A percentile compares a stretch with the other conserved stretches of the same genome.
phyloP scores from a whole-genome alignment of 2,329 filamentous ascomycete genomes.

The Phialophora chinensis region DNA sequence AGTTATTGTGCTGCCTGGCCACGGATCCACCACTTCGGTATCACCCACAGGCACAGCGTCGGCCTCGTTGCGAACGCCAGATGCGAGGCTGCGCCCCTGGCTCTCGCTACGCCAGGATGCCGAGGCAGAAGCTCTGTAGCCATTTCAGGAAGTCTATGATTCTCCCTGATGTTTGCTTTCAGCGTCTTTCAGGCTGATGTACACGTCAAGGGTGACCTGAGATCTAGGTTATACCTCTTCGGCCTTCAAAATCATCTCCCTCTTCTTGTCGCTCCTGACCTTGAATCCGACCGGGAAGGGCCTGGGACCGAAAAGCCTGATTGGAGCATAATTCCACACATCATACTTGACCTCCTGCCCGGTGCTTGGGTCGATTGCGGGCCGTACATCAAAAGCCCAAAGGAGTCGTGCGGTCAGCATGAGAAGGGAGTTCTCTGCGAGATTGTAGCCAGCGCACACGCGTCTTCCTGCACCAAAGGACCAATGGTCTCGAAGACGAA shows the following conservation, averaged over 20 bases:
- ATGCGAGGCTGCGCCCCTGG: not conserved
- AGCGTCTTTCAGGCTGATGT: no score
- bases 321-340: slow-evolving; percentile 17
- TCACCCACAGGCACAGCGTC: no score
- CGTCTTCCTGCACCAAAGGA: slow-evolving; percentile 52
- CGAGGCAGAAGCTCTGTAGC: not conserved
- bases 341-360: slow-evolving; percentile 12
- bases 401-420: slow-evolving; percentile 52
- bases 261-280: slow-evolving; percentile 9
- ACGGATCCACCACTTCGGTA: no score
- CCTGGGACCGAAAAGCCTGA: slow-evolving; percentile 19
- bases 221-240: not conserved
- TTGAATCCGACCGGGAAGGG: slow-evolving; percentile 19
- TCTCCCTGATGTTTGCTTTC: no score
- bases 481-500: slow-evolving; percentile 18
- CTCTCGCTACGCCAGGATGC: not conserved
- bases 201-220: no score
- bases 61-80: not conserved
- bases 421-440: slow-evolving; percentile 57
- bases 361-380: slow-evolving; percentile 8
- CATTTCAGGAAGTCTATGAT: not conserved
- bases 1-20: no score
- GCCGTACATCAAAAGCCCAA: slow-evolving; percentile 23
- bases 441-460: slow-evolving; percentile 52
- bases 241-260: slow-evolving; percentile 10